Percentiles rank a stretch among this genome's conserved stretches.
These are phyloP conservation scores for Naematelia aurantialba DNA, from an alignment of 768 basidiomycete species.

Conservation along the genomic window DNA sequence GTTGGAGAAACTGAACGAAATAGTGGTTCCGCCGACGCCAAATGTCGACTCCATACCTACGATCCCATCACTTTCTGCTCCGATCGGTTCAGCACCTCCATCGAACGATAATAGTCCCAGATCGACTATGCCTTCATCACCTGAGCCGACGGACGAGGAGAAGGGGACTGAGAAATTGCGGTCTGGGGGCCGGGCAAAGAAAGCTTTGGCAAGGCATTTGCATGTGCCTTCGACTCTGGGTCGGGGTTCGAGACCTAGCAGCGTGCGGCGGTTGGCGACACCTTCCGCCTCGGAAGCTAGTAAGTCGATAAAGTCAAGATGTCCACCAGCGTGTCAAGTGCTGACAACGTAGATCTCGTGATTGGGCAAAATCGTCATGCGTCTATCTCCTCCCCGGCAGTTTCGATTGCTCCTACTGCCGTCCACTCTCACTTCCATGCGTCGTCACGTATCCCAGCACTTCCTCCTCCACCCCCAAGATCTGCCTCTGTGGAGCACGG, in stretches of 20 bases:
- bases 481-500: constrained; percentile 44
- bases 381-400: constrained; percentile 23
- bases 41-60: constrained; percentile 1
- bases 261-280: constrained; percentile 9
- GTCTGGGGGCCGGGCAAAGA: not conserved
- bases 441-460: constrained; percentile 47
- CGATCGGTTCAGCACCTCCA: not conserved
- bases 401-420: constrained; percentile 39
- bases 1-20: not conserved
- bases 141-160: not conserved
- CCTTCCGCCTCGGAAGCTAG: not conserved
- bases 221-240: constrained; percentile 30
- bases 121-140: not conserved
- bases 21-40: not conserved
- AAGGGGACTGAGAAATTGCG: not conserved
- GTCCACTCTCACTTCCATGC: constrained; percentile 17
- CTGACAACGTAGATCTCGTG: constrained; percentile 2
- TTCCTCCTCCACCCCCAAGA: constrained; percentile 53
- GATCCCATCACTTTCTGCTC: not conserved
- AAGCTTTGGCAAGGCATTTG: constrained; percentile 34
- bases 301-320: constrained; percentile 7
- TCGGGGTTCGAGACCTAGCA: constrained; percentile 18
- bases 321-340: not conserved
- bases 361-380: constrained; percentile 16
- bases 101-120: not conserved